A percentile compares a stretch with the other conserved stretches of the same genome.
phyloP scores from a whole-genome alignment of 306 rosid species.

The Corylus heterophylla region DNA sequence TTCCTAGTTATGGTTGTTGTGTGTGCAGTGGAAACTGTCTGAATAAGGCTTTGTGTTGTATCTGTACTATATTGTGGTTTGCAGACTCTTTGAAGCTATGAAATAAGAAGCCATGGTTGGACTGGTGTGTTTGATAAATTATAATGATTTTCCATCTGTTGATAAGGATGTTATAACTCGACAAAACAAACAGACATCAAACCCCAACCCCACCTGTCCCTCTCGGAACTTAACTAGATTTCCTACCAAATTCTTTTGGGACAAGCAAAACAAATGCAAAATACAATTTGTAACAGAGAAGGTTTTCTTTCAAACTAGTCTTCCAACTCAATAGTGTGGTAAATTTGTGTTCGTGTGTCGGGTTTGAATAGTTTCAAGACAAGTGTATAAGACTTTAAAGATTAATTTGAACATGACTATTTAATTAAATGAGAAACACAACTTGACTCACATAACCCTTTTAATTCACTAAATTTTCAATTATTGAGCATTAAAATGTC shows the following conservation, averaged over 20 bases:
- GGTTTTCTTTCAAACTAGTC: no score
- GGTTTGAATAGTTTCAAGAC: no score
- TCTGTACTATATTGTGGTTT: slow-evolving; percentile 24
- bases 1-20: slow-evolving; percentile 4
- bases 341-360: no score
- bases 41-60: slow-evolving; percentile 13
- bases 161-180: slow-evolving; percentile 12
- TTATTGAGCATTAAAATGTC: no score
- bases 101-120: slow-evolving; percentile 23
- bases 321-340: no score
- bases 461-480: no score
- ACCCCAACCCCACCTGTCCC: neutral
- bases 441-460: no score
- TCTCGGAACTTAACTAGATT: neutral
- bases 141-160: slow-evolving; percentile 4
- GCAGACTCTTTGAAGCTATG: slow-evolving; percentile 26
- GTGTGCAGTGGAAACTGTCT: slow-evolving; percentile 8
- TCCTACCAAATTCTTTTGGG: neutral
- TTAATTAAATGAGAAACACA: no score
- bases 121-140: slow-evolving; percentile 4
- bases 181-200: neutral
- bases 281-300: neutral
- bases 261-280: neutral
- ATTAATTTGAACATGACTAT: no score
- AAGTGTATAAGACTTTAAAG: no score